A percentile compares a stretch with the other conserved stretches of the same genome.
phyloP scores from a whole-genome alignment of 2,329 filamentous ascomycete genomes.

The Fusarium udum region DNA sequence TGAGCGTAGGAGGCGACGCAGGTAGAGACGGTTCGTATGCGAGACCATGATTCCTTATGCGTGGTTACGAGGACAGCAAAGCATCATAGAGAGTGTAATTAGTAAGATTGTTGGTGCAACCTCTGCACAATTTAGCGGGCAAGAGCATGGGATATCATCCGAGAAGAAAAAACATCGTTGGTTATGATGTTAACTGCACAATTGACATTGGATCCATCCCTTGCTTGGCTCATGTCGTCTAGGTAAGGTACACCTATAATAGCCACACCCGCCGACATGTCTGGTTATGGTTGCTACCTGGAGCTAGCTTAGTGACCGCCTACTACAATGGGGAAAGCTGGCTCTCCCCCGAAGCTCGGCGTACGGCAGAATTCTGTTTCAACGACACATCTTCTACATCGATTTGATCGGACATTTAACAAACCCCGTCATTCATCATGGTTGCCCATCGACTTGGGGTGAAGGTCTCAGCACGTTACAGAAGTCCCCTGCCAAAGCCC shows the following conservation, averaged over 20 bases:
- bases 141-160: neutral
- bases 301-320: neutral
- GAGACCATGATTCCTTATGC: slow-evolving; percentile 45
- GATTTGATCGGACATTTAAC: too few relatives aligned
- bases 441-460: too few relatives aligned
- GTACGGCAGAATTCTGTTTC: neutral
- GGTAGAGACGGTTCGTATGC: slow-evolving; percentile 45
- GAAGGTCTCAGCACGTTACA: too few relatives aligned
- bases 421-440: too few relatives aligned
- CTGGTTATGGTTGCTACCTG: neutral
- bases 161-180: slow-evolving; percentile 2
- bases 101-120: neutral
- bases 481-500: too few relatives aligned
- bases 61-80: slow-evolving; percentile 29
- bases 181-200: neutral
- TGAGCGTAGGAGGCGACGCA: slow-evolving; percentile 52
- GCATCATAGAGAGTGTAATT: slow-evolving; percentile 24
- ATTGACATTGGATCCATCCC: slow-evolving; percentile 3
- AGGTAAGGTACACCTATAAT: neutral
- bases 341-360: neutral
- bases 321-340: neutral
- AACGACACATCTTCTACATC: neutral
- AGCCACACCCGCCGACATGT: neutral
- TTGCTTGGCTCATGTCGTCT: slow-evolving; percentile 15
- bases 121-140: neutral